Percentiles rank a stretch among this genome's conserved stretches.
phyloP scores from a whole-genome alignment of 2,329 filamentous ascomycete genomes.

The Piedraia hortae region DNA sequence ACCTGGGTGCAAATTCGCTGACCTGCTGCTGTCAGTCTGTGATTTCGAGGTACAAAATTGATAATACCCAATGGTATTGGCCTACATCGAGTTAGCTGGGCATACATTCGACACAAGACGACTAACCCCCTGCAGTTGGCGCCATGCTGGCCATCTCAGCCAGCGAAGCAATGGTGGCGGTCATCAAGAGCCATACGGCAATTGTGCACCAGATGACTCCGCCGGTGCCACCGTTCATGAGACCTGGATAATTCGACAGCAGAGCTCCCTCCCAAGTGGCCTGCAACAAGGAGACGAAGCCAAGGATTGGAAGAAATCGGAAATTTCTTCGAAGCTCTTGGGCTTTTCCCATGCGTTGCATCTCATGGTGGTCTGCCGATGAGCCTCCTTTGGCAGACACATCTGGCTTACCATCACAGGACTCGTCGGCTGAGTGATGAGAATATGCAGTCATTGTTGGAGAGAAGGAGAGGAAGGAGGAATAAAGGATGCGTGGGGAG shows the following conservation, averaged over 20 bases:
- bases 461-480: no score
- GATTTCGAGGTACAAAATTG: no score
- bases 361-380: slow-evolving; percentile 16
- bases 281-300: slow-evolving; percentile 25
- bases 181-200: slow-evolving; percentile 8
- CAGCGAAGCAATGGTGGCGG: background rate
- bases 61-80: slow-evolving; percentile 12
- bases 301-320: slow-evolving; percentile 19
- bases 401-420: slow-evolving; percentile 4
- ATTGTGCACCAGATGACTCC: slow-evolving; percentile 11
- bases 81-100: slow-evolving; percentile 2
- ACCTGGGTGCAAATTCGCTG: slow-evolving; percentile 16
- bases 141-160: slow-evolving; percentile 12
- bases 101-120: background rate
- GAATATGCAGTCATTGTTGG: no score
- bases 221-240: slow-evolving; percentile 10
- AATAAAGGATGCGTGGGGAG: slow-evolving; percentile 1
- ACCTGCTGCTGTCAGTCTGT: no score
- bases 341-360: slow-evolving; percentile 23
- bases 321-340: slow-evolving; percentile 23
- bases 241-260: slow-evolving; percentile 10
- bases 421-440: slow-evolving; percentile 6
- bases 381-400: slow-evolving; percentile 9
- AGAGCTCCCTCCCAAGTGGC: slow-evolving; percentile 20
- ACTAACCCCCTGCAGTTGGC: slow-evolving; percentile 8